Conservation (phyloP, 2,329 filamentous ascomycete species). For the Torrubiellomyces zombiae region DNA sequence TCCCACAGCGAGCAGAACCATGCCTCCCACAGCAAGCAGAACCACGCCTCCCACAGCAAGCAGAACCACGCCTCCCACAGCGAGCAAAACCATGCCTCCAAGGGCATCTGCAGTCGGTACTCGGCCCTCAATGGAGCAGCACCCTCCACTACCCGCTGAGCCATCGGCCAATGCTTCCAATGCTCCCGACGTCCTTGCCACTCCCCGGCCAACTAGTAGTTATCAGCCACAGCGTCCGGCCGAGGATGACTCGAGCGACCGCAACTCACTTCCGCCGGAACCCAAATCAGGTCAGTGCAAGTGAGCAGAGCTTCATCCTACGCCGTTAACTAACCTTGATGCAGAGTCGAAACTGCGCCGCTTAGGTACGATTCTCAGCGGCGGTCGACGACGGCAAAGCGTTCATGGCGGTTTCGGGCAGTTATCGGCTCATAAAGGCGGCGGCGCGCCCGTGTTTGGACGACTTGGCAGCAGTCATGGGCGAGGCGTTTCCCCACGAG, state of each 20-base stretch:
- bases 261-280: too few species aligned
- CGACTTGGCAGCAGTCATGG: constrained; percentile 50
- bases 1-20: constrained; percentile 20
- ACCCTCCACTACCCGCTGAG: not conserved
- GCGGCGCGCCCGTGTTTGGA: constrained; percentile 36
- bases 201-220: constrained; percentile 2
- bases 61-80: constrained; percentile 15
- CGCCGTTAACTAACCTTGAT: constrained; percentile 8
- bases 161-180: constrained; percentile 2
- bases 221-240: constrained; percentile 3
- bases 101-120: constrained; percentile 24
- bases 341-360: constrained; percentile 40
- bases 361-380: constrained; percentile 53
- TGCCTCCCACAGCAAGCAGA: constrained; percentile 18
- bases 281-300: too few species aligned
- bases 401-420: constrained; percentile 44
- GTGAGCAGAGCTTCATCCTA: constrained; percentile 3
- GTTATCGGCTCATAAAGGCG: constrained; percentile 36
- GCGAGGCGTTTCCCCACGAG: constrained; percentile 34
- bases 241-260: constrained; percentile 4
- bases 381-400: constrained; percentile 46
- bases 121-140: constrained; percentile 11
- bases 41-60: too few species aligned
- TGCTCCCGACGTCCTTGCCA: too few species aligned
- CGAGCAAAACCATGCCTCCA: constrained; percentile 23